Percentiles rank a stretch among this genome's conserved stretches.
Evolutionary conservation across 164 flowering plant genomes (phyloP).

Genomic region (Dillenia turbinata): DNA sequence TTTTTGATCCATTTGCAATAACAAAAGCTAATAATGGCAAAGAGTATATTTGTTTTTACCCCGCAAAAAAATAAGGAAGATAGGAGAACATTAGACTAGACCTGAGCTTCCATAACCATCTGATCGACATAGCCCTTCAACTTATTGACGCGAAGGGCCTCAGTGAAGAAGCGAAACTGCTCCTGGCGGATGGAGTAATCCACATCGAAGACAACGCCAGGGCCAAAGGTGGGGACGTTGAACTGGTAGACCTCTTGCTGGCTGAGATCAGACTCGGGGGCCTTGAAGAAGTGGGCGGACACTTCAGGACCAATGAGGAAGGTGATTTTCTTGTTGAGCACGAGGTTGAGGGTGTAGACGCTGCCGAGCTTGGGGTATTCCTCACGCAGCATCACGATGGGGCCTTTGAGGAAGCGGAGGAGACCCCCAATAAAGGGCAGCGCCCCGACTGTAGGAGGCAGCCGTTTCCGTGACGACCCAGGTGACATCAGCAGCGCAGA

Average conservation of each 20-base stretch:
- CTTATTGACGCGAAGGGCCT: slow-evolving; percentile 72
- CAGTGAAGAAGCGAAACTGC: slow-evolving; percentile 95
- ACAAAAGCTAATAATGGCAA: neutral
- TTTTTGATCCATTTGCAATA: neutral
- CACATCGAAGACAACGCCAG: neutral
- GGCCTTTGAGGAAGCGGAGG: slow-evolving; percentile 78
- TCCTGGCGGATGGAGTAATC: slow-evolving; percentile 77
- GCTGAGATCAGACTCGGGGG: slow-evolving; percentile 84
- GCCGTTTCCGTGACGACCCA: slow-evolving; percentile 59
- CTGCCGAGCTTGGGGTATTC: slow-evolving; percentile 94
- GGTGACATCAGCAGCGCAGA: slow-evolving; percentile 39
- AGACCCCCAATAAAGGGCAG: slow-evolving; percentile 78
- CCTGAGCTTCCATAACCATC: slow-evolving; percentile 95
- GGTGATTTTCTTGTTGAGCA: slow-evolving; percentile 64
- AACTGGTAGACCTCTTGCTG: slow-evolving; percentile 98
- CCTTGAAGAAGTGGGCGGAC: slow-evolving; percentile 95
- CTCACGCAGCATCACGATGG: slow-evolving; percentile 73
- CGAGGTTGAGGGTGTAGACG: slow-evolving; percentile 69
- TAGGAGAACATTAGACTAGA: slow-evolving; percentile 2
- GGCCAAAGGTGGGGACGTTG: slow-evolving; percentile 56
- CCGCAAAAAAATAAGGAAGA: neutral
- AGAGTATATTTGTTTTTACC: neutral
- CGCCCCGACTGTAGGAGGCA: slow-evolving; percentile 68
- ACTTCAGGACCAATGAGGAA: slow-evolving; percentile 86
- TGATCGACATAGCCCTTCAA: slow-evolving; percentile 89